Evolutionary conservation across 2,329 filamentous ascomycete genomes (phyloP), one percentile per base, ranked within the genome.

Genomic region (Sporothrix globosa): DNA sequence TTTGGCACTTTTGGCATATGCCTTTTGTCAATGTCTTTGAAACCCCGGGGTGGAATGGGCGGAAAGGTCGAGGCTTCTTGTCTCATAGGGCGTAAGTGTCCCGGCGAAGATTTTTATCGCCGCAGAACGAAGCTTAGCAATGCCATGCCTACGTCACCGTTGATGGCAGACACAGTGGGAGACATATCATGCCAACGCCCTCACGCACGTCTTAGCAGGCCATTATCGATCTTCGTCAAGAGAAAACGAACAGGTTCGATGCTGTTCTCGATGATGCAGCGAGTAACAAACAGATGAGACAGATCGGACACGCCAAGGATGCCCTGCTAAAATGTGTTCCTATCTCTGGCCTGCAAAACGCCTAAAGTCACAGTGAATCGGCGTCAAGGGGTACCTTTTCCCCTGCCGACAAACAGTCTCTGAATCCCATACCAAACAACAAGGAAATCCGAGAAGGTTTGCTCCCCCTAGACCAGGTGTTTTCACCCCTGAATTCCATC

Each of bases 11-110:
- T 61, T 41, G 39, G 24, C 34, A n/a, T 61, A 44, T 44, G 19
- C 56, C n/a, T n/a, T n/a, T 44, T 61, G 56, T 44, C 56, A 17
- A 61, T 61, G 56, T 39, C 34, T 61, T 44, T 17, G 56, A 61
- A 44, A 61, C 21, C n/a, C 56, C 39, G 56, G 56, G 56, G 56
- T 61, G n/a, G n/a, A n/a, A n/a, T n/a, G n/a, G n/a, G n/a, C n/a
- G 34, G 19, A 61, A 24, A 14, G 39, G 56, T 61, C 56, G 34
- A 44, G 56, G 24, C 34, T 39, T 4, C 39, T 44, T 61, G 44
- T 13, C 21, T 61, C 56, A 11, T 24, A 24, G 56, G 19, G n/a
- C 56, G 39, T n/a, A 44, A 5, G 17, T 61, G 39, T 21, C 39
- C 19, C 39, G 56, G 39, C 11, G 44, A 61, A 39, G 56, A 61